Conservation (phyloP, 73 alveolate genomes). For the Durusdinium trenchii region DNA sequence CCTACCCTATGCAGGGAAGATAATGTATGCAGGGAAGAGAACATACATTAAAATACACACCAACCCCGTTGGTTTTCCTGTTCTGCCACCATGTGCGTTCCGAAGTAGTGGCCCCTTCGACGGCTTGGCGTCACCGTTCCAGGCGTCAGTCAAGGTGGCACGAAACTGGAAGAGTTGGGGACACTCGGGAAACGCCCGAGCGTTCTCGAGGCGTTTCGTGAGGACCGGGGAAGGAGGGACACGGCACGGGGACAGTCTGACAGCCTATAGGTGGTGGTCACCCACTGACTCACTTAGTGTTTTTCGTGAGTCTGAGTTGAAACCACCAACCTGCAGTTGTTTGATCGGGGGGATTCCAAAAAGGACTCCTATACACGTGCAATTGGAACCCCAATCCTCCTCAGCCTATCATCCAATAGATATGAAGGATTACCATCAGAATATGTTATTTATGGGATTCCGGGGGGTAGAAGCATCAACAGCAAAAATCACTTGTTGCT, state of each 20-base stretch:
- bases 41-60: neutral
- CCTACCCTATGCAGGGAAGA: neutral
- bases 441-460: too few species aligned
- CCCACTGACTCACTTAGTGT: too few species aligned
- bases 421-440: too few species aligned
- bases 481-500: too few species aligned
- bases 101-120: neutral
- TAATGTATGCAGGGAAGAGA: neutral
- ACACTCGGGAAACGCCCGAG: neutral
- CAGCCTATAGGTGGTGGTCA: too few species aligned
- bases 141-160: conserved; percentile 90
- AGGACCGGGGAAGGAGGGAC: too few species aligned
- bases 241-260: too few species aligned
- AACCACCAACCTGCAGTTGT: neutral
- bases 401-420: too few species aligned
- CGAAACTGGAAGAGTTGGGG: conserved; percentile 56
- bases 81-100: neutral
- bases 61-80: neutral
- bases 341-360: neutral
- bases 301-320: too few species aligned
- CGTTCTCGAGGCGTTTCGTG: neutral
- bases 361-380: too few species aligned
- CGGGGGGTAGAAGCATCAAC: too few species aligned
- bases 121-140: neutral
- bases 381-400: too few species aligned